Evolutionary conservation across 2,329 filamentous ascomycete genomes (phyloP).

Genomic region (Byssothecium circinans): DNA sequence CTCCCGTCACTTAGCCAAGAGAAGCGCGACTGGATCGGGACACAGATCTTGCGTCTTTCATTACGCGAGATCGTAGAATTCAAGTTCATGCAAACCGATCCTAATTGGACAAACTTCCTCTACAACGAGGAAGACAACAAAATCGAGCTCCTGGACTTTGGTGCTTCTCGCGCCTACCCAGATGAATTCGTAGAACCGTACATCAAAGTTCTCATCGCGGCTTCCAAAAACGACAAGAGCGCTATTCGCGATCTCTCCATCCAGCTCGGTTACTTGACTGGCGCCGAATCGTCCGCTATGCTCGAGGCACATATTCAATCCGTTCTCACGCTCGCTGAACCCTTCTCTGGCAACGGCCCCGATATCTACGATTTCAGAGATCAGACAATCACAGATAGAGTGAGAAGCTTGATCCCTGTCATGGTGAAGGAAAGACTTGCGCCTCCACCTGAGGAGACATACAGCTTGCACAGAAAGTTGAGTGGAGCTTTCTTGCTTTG

Average conservation of each 20-base stretch:
- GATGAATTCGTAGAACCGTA: constrained; percentile 78
- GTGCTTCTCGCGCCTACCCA: constrained; percentile 85
- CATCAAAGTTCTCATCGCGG: constrained; percentile 76
- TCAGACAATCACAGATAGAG: constrained; percentile 95
- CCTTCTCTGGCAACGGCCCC: constrained; percentile 73
- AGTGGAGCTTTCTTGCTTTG: constrained; percentile 94
- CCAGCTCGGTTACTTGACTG: constrained; percentile 86
- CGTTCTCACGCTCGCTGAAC: constrained; percentile 87
- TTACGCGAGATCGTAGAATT: constrained; percentile 93
- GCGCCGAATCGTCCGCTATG: constrained; percentile 83
- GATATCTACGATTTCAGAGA: constrained; percentile 88
- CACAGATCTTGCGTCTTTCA: constrained; percentile 87
- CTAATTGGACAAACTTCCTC: constrained; percentile 99
- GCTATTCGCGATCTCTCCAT: constrained; percentile 69
- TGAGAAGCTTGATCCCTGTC: constrained; percentile 82
- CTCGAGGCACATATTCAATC: constrained; percentile 86
- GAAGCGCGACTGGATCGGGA: constrained; percentile 94
- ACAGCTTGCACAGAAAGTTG: constrained; percentile 90
- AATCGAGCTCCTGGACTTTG: constrained; percentile 93
- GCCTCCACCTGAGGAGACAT: constrained; percentile 96
- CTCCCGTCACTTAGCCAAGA: constrained; percentile 73
- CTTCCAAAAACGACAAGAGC: constrained; percentile 68
- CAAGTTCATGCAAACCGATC: constrained; percentile 98
- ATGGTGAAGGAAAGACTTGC: constrained; percentile 89
- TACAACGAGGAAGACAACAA: constrained; percentile 73